phyloP scores from a whole-genome alignment of 2,329 filamentous ascomycete species.

The Lithohypha guttulata region DNA sequence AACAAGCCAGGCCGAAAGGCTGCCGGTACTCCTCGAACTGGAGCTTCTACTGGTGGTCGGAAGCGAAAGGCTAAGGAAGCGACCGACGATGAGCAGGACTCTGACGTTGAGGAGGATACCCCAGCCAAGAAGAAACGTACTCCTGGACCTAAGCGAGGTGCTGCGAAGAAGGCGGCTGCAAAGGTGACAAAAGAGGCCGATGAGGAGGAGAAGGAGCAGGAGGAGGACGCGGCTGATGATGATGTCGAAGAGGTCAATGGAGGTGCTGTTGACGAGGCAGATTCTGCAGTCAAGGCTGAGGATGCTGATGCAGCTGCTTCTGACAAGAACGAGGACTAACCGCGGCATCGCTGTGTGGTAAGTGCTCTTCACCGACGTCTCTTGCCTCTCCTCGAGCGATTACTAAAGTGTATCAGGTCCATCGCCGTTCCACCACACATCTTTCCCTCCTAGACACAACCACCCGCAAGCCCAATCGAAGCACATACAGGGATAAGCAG shows the following conservation, averaged over 20 bases:
- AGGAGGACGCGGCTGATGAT: too few species aligned
- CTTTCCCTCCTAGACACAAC: too few species aligned
- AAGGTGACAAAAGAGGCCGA: constrained; percentile 1
- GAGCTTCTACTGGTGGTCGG: background rate
- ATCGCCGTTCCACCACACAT: too few species aligned
- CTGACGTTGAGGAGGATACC: constrained; percentile 4
- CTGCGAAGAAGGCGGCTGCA: background rate
- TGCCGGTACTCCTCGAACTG: constrained; percentile 2
- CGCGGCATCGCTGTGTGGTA: too few species aligned
- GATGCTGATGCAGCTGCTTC: too few species aligned
- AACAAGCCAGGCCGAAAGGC: constrained; percentile 6
- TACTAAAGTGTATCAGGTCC: too few species aligned
- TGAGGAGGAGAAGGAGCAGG: background rate
- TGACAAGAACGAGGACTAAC: too few species aligned
- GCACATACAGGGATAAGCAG: too few species aligned
- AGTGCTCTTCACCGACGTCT: too few species aligned
- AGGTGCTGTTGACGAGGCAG: background rate
- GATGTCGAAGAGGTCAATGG: background rate
- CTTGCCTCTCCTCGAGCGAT: too few species aligned
- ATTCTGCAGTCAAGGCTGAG: too few species aligned
- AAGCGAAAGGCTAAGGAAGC: constrained; percentile 1
- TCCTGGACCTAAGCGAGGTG: constrained; percentile 1
- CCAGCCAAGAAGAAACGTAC: constrained; percentile 4
- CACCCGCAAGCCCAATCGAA: too few species aligned
- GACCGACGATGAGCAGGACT: background rate